These are phyloP conservation scores for Neurospora sp. DNA, from an alignment of 495 filamentous ascomycete species.

Conservation along the genomic window DNA sequence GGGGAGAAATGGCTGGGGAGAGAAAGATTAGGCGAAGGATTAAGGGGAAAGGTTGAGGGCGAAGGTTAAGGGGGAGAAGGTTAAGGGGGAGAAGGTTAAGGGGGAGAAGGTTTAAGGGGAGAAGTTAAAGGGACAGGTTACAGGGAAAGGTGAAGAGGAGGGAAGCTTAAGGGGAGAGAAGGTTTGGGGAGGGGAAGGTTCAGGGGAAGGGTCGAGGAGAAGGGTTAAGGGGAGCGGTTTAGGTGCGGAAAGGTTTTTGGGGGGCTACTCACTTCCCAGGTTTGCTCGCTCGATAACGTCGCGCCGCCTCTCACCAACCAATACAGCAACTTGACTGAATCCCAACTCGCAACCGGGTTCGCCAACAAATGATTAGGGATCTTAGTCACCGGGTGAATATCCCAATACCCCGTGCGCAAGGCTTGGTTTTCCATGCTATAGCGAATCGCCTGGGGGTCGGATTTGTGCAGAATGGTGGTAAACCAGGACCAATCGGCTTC, in stretches of 20 bases:
- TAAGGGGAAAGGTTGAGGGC: too few species aligned
- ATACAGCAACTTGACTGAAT: conserved; percentile 21
- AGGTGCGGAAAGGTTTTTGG: not conserved
- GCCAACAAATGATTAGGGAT: conserved; percentile 25
- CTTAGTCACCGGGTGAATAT: conserved; percentile 17
- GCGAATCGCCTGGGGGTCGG: not conserved
- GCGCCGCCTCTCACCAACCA: conserved; percentile 29
- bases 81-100: too few species aligned
- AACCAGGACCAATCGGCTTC: conserved; percentile 9
- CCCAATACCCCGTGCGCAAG: conserved; percentile 5
- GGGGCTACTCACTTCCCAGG: conserved; percentile 25
- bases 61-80: too few species aligned
- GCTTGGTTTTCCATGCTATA: not conserved
- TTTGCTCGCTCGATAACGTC: conserved; percentile 7
- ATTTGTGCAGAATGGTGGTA: not conserved
- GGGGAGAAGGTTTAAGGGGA: too few species aligned
- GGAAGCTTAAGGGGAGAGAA: not conserved
- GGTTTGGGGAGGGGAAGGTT: not conserved
- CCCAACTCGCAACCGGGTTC: conserved; percentile 14
- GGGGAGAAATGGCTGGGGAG: too few species aligned
- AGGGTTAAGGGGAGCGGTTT: not conserved
- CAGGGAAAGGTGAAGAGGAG: not conserved
- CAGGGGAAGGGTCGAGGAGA: too few species aligned
- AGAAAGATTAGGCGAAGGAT: not conserved
- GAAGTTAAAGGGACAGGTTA: too few species aligned